Evolutionary conservation across 768 basidiomycete species (phyloP).

Genomic region (Trametes coccinea): DNA sequence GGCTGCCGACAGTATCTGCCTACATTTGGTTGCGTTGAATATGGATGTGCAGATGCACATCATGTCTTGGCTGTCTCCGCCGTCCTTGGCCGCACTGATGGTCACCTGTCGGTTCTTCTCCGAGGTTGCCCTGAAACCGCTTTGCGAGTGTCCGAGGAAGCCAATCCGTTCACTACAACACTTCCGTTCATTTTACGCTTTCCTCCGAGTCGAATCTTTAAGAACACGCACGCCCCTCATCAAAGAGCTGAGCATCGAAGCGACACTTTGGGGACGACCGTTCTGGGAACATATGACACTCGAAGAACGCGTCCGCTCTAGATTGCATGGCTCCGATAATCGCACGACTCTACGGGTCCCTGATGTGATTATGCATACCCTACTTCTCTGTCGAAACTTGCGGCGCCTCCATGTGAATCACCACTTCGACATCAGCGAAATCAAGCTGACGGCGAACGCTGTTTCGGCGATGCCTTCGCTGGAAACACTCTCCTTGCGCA

Average conservation of each 20-base stretch:
- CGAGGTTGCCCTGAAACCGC: background rate
- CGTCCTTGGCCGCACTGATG: background rate
- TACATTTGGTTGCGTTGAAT: background rate
- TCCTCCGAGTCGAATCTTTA: background rate
- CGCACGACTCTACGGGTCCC: background rate
- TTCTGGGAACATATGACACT: background rate
- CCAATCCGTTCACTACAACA: background rate
- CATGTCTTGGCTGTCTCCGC: background rate
- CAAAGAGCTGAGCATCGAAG: background rate
- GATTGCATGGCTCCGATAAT: too few species aligned
- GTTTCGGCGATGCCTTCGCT: background rate
- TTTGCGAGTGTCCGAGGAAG: background rate
- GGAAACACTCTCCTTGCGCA: background rate
- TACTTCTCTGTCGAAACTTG: background rate
- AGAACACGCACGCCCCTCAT: background rate
- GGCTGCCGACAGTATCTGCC: too few species aligned
- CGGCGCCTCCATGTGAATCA: background rate
- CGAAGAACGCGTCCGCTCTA: too few species aligned
- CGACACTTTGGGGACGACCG: background rate
- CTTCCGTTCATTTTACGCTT: background rate
- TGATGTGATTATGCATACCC: background rate
- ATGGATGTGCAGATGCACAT: background rate
- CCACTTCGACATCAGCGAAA: background rate
- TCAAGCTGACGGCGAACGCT: background rate
- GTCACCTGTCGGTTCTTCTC: background rate